Conservation (phyloP, 306 rosid genomes). For the Vicia sativa region DNA sequence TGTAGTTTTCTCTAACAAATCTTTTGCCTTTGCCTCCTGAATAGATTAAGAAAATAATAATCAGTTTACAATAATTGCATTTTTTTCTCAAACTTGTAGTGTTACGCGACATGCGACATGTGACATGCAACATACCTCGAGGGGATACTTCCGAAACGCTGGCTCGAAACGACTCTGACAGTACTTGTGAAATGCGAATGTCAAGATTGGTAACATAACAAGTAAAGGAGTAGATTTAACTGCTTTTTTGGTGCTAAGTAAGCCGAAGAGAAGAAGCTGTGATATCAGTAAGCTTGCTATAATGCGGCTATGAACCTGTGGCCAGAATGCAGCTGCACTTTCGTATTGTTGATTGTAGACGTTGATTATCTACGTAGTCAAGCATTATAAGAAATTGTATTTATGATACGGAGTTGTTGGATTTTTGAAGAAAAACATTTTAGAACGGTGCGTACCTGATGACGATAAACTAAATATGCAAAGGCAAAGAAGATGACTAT, state of each 20-base stretch:
- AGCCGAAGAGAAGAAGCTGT: constrained; percentile 86
- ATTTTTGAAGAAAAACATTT: neutral
- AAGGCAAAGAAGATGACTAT: constrained; percentile 89
- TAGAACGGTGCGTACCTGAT: constrained; percentile 71
- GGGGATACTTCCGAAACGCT: constrained; percentile 85
- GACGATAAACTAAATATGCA: constrained; percentile 96
- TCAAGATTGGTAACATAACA: constrained; percentile 70
- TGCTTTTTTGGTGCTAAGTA: constrained; percentile 94
- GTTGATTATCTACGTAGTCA: constrained; percentile 76
- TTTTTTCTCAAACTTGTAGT: too few relatives aligned
- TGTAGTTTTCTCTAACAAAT: constrained; percentile 58
- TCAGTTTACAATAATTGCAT: constrained; percentile 5
- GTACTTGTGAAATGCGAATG: constrained; percentile 81
- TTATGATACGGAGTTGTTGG: neutral
- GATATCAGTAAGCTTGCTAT: constrained; percentile 90
- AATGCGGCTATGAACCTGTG: constrained; percentile 92
- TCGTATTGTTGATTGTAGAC: constrained; percentile 93
- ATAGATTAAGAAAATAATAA: constrained; percentile 19
- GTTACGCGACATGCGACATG: too few relatives aligned
- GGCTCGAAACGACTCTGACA: constrained; percentile 89
- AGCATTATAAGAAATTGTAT: constrained; percentile 3
- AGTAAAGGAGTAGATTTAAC: constrained; percentile 93
- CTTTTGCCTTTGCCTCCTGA: constrained; percentile 95
- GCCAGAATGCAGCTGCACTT: constrained; percentile 98
- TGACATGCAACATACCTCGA: constrained; percentile 62